Evolutionary conservation across 257 asterid genomes (phyloP).

Genomic region (Nicotiana attenuata): DNA sequence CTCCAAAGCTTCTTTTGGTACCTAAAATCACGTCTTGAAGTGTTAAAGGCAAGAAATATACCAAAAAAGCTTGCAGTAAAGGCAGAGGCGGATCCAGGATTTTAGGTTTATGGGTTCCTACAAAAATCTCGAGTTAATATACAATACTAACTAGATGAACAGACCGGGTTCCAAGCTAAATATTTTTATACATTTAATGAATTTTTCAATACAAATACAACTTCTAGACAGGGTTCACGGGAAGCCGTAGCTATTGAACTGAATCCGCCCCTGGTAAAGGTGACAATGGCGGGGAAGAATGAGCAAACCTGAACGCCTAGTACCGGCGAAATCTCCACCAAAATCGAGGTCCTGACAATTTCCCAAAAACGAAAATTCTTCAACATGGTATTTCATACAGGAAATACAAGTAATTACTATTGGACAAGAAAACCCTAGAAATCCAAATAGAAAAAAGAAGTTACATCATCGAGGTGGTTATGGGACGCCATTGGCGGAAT

Average conservation of each 20-base stretch:
- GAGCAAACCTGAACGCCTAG: constrained; percentile 52
- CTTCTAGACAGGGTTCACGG: too few relatives aligned
- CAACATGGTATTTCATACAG: background rate
- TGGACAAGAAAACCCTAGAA: background rate
- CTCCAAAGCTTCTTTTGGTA: constrained; percentile 70
- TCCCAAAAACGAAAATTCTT: constrained; percentile 1
- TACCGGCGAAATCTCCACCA: constrained; percentile 67
- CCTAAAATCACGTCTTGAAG: constrained; percentile 33
- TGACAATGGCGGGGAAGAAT: background rate
- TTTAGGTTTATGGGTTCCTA: too few relatives aligned
- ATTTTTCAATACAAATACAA: too few relatives aligned
- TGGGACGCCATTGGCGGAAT: constrained; percentile 49
- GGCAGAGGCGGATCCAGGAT: too few relatives aligned
- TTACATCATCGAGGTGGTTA: constrained; percentile 60
- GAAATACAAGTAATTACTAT: background rate
- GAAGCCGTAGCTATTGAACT: too few relatives aligned
- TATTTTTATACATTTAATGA: too few relatives aligned
- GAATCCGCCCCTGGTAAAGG: too few relatives aligned
- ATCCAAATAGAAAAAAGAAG: background rate
- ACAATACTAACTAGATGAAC: too few relatives aligned
- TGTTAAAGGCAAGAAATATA: background rate
- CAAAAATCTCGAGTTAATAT: too few relatives aligned
- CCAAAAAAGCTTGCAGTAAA: background rate
- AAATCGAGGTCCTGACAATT: constrained; percentile 69
- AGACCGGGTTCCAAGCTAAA: too few relatives aligned